Base-by-base conservation (phyloP, 2,329 filamentous ascomycete genomes). In the Fusarium vanettenii region DNA sequence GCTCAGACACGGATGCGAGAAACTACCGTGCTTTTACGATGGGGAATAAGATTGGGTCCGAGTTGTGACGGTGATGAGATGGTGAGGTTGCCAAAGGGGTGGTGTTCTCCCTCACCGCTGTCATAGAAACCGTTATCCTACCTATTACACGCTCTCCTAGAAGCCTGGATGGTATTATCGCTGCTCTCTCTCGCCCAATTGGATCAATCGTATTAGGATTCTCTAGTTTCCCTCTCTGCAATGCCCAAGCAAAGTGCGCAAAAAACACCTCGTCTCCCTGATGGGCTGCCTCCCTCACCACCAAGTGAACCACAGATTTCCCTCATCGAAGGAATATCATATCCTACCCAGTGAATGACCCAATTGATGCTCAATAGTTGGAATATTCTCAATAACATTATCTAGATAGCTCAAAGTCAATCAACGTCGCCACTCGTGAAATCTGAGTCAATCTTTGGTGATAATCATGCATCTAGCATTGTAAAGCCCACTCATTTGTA, bases 11-110 rank as follows among this genome's bases (percentile, higher is more conserved):
- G 27, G 27, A 20, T 31, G 18, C 18, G 27, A 20, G 29, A 52
- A 29, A 18, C 18, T 6, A n/a, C 48, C 48, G 48, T 55, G 50
- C 27, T 8, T 31, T 20, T 31, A 55, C 18, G 5, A 55, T 55
- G 50, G 50, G 27, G 50, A 20, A 55, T 20, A 20, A 55, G 50
- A 55, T 52, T 52, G 48, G 48, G 48, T 52, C 27, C 16, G 48
- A 29, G 48, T 31, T 20, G 48, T 52, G 48, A 52, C 5, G 45
- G 45, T 3, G 45, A 50, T 50, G 22, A 14, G 43, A 48, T 48
- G 43, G 20, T 8, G 3, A 16, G 16, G 43, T 48, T 5, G 14
- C 43, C 14, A 18, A 48, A 48, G 43, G 45, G 7, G 22, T 27
- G 10, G 22, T 11, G 45, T 18, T 50, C 5, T 27, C 8, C 9